Evolutionary conservation across 306 rosid genomes (phyloP).

Genomic region (Vigna angularis): DNA sequence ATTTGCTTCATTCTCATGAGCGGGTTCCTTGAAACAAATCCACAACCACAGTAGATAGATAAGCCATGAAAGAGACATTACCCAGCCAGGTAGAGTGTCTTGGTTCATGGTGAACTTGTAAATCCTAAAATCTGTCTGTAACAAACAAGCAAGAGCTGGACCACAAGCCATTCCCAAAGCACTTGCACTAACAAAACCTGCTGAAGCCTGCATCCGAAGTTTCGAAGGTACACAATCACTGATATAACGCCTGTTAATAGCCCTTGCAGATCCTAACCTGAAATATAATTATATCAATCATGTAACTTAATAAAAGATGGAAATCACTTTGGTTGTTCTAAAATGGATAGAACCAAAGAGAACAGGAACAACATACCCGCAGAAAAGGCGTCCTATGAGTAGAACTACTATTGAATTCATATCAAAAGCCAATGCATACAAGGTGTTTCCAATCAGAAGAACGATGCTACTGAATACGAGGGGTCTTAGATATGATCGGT

Average conservation of each 20-base stretch:
- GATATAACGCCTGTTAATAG: constrained; percentile 96
- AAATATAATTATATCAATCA: constrained; percentile 30
- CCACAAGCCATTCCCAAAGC: constrained; percentile 99
- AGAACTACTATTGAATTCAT: constrained; percentile 79
- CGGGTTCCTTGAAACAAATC: constrained; percentile 85
- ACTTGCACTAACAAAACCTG: constrained; percentile 91
- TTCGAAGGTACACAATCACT: constrained; percentile 92
- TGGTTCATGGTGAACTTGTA: constrained; percentile 86
- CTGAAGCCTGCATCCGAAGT: constrained; percentile 94
- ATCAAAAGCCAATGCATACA: constrained; percentile 96
- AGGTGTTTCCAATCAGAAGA: constrained; percentile 77
- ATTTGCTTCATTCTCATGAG: constrained; percentile 50
- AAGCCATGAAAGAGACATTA: constrained; percentile 93
- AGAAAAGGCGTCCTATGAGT: constrained; percentile 85
- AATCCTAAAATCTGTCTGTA: constrained; percentile 77
- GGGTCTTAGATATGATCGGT: constrained; percentile 84
- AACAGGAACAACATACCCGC: constrained; percentile 71
- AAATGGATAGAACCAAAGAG: not conserved
- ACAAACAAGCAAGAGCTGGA: constrained; percentile 89
- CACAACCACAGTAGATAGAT: constrained; percentile 82
- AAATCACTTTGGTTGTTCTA: not conserved
- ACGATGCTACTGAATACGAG: constrained; percentile 88
- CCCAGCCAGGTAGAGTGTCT: constrained; percentile 94
- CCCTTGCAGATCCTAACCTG: constrained; percentile 99
- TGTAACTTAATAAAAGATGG: not conserved